Percentiles rank a stretch among this genome's conserved stretches.
These are phyloP conservation scores for Rhododendron griersonianum DNA, from an alignment of 148 eudicot species.

Conservation along the genomic window DNA sequence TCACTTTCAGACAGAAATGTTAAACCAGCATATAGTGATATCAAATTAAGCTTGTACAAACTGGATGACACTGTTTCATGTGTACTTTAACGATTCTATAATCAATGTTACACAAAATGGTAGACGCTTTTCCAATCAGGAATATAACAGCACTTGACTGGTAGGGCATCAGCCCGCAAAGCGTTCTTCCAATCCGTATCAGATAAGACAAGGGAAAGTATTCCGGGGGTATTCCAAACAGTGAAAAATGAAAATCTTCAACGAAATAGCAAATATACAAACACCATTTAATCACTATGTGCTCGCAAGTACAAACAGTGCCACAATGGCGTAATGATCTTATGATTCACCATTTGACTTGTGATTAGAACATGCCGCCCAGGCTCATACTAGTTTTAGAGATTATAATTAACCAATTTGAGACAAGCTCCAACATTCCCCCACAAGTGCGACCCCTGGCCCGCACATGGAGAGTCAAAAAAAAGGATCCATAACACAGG, in stretches of 20 bases:
- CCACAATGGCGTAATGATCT: background rate
- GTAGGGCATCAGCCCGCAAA: background rate
- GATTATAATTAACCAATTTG: no score
- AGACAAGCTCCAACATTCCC: no score
- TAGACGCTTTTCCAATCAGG: background rate
- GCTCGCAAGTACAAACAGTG: background rate
- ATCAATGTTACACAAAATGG: background rate
- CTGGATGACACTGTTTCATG: background rate
- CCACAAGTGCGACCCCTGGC: no score
- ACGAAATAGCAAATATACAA: background rate
- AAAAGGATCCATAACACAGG: no score
- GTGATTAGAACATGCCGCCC: background rate
- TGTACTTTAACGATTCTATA: background rate
- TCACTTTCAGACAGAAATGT: background rate
- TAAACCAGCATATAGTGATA: background rate
- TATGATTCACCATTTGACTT: background rate
- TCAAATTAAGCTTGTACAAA: background rate
- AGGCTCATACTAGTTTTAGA: no score
- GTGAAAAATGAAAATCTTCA: background rate
- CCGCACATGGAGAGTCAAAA: no score
- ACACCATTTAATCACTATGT: background rate
- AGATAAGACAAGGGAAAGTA: background rate
- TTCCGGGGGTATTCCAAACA: background rate
- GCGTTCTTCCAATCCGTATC: background rate
- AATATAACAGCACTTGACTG: background rate